Percentiles rank a stretch among this genome's conserved stretches.
phyloP scores from a whole-genome alignment of 2,329 filamentous ascomycete species.

The Penicillium sp. region DNA sequence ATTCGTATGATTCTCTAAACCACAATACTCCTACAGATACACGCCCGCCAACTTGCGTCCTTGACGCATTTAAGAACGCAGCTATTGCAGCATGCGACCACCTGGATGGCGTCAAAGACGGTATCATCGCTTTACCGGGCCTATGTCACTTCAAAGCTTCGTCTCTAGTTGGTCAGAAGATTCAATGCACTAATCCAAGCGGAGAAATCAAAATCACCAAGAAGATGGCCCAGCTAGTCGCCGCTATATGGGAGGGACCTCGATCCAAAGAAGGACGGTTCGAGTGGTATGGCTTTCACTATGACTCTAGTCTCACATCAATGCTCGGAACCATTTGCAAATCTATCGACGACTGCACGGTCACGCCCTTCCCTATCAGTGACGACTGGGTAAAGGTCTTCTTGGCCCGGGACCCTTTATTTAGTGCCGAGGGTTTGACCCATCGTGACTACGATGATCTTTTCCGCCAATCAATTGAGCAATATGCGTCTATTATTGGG shows the following conservation, averaged over 20 bases:
- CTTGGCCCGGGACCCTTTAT: constrained; percentile 4
- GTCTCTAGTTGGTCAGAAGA: constrained; percentile 7
- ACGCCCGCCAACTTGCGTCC: constrained; percentile 14
- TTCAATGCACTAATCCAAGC: constrained; percentile 6
- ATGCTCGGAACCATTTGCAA: constrained; percentile 13
- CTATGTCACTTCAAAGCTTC: constrained; percentile 20
- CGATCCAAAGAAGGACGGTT: constrained; percentile 4
- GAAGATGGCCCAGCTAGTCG: constrained; percentile 9
- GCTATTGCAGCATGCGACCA: constrained; percentile 25
- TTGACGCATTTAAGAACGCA: constrained; percentile 14
- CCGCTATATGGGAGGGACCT: constrained; percentile 7
- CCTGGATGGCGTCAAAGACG: constrained; percentile 31
- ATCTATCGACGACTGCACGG: constrained; percentile 10
- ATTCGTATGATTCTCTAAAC: background rate
- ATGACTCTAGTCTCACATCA: constrained; percentile 5
- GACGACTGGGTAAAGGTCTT: constrained; percentile 16
- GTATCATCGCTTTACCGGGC: constrained; percentile 25
- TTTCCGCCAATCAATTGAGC: constrained; percentile 6
- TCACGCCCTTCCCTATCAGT: constrained; percentile 6
- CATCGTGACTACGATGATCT: constrained; percentile 6
- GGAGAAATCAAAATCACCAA: constrained; percentile 8
- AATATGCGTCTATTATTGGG: constrained; percentile 13
- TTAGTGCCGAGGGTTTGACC: background rate
- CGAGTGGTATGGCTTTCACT: constrained; percentile 12
- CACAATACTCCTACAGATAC: background rate